Evolutionary conservation across 495 filamentous ascomycete genomes (phyloP), one percentile per base, ranked within the genome.

Genomic region (Jackrogersella minutella): DNA sequence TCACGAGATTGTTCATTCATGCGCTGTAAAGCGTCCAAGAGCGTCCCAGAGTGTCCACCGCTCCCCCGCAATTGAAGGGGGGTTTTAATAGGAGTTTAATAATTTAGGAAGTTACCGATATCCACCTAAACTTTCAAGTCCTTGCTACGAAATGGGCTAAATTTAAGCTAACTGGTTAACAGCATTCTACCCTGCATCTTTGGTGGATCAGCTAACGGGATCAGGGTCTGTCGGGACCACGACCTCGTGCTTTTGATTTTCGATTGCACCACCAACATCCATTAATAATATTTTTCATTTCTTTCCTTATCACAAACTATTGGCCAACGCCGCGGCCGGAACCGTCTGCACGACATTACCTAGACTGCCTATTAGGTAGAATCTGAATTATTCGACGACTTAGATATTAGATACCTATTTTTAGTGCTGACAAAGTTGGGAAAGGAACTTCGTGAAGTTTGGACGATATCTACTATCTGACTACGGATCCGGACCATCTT

Each of bases 1-100:
- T 55, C 21, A 44, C 55, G 51, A 72, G 57, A 62, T 62, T 66
- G 53, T 69, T 47, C 62, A 46, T 63, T 64, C 52, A 66, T 72
- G 62, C 53, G 44, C 44, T 49, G 13, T 31, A 17, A 49, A 49
- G 13, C 33, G 33, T 2, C n/a, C n/a, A n/a, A n/a, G n/a, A n/a
- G n/a, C n/a, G n/a, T n/a, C n/a, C n/a, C n/a, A n/a, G n/a, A n/a
- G n/a, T n/a, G n/a, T n/a, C 33, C 13, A 50, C 50, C 39, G 51
- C n/a, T 61, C 57, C 64, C 64, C 64, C 64, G 64, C 64, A 62
- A 37, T 66, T 56, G n/a, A 16, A 26, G 46, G 26, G n/a, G n/a
- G n/a, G n/a, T n/a, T 44, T 57, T 56, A 67, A 55, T 49, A 60
- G 31, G 19, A 40, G 26, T 41, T 19, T 51, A 37, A 39, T 50